phyloP scores from a whole-genome alignment of 2,329 filamentous ascomycete species.

The Monosporascus sp. region DNA sequence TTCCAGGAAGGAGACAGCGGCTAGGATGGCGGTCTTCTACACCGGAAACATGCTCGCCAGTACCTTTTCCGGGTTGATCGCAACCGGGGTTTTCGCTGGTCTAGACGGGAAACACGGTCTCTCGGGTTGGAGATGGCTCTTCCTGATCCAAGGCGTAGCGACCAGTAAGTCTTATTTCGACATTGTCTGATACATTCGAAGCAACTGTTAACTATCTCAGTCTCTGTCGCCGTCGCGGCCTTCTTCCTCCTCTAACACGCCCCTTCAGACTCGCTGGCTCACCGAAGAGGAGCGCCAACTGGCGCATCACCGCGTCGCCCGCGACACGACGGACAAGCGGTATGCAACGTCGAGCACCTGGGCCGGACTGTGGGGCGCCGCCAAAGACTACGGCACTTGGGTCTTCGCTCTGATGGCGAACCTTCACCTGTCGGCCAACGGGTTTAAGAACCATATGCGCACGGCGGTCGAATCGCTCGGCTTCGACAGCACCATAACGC shows the following conservation, averaged over 20 bases:
- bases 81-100: neutral
- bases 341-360: constrained; percentile 27
- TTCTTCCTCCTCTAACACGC: constrained; percentile 33
- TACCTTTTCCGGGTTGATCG: constrained; percentile 2
- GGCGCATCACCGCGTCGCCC: constrained; percentile 33
- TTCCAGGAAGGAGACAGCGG: neutral
- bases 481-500: constrained; percentile 38
- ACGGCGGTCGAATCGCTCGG: constrained; percentile 38
- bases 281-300: constrained; percentile 38
- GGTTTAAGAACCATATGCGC: constrained; percentile 25
- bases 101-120: neutral
- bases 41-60: constrained; percentile 30
- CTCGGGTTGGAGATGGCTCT: neutral
- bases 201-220: constrained; percentile 4
- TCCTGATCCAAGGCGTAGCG: constrained; percentile 4
- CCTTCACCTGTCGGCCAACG: constrained; percentile 29
- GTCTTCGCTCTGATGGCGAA: constrained; percentile 42
- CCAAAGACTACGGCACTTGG: constrained; percentile 38
- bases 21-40: neutral
- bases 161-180: constrained; percentile 6
- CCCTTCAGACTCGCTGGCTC: constrained; percentile 37
- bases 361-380: constrained; percentile 36
- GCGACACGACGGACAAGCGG: constrained; percentile 28
- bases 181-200: neutral
- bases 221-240: constrained; percentile 13